Conservation (phyloP, 2,329 filamentous ascomycete genomes). For the Aspergillus ustus region DNA sequence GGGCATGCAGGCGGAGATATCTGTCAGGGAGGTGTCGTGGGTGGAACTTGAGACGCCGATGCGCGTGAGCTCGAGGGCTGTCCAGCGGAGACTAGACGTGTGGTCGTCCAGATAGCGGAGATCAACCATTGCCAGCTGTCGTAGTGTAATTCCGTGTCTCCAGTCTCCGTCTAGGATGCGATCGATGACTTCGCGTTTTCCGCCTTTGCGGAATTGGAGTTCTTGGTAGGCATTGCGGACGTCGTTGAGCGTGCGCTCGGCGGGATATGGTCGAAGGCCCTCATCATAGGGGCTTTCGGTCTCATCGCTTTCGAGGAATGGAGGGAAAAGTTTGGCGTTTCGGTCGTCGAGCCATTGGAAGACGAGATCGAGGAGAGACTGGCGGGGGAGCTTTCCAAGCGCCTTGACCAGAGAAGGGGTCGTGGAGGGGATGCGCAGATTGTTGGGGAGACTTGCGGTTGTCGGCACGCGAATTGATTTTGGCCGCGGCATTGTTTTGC, state of each 20-base stretch:
- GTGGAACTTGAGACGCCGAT: conserved; percentile 25
- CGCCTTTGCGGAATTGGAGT: conserved; percentile 60
- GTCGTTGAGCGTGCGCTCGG: conserved; percentile 67
- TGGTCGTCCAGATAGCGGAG: conserved; percentile 60
- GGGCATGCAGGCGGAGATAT: conserved; percentile 55
- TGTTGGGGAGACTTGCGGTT: conserved; percentile 71
- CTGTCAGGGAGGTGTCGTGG: conserved; percentile 28
- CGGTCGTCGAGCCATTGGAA: conserved; percentile 76
- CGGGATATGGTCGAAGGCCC: conserved; percentile 69
- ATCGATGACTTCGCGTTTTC: conserved; percentile 59
- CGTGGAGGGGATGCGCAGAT: conserved; percentile 68
- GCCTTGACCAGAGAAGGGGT: conserved; percentile 69
- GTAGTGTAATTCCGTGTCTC: conserved; percentile 59
- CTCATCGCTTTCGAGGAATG: conserved; percentile 60
- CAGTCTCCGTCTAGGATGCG: conserved; percentile 62
- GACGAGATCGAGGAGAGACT: conserved; percentile 72
- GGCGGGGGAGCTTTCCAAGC: conserved; percentile 71
- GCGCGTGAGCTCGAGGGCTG: conserved; percentile 53
- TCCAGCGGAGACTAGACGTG: conserved; percentile 57
- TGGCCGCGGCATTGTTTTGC: conserved; percentile 33
- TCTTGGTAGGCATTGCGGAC: conserved; percentile 68
- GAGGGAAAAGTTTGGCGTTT: conserved; percentile 63
- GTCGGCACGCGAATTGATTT: conserved; percentile 62
- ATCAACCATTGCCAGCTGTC: conserved; percentile 60
- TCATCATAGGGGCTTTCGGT: conserved; percentile 60